Conservation (phyloP, 2,329 filamentous ascomycete species). For the Parasarocladium wereldwijsianum region DNA sequence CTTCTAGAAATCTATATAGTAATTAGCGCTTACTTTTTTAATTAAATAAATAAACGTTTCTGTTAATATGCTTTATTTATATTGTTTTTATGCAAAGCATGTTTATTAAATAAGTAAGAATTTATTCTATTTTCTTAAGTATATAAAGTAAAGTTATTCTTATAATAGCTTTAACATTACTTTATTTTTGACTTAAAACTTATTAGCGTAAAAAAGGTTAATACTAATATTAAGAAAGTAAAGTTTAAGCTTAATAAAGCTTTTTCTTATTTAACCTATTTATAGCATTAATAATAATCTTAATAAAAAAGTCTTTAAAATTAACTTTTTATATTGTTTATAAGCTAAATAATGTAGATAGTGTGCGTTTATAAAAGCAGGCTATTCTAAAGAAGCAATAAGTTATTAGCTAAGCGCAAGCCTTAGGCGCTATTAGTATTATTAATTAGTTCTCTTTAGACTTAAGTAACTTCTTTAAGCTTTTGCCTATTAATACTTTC, state of each 20-base stretch:
- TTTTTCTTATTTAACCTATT: too few species aligned
- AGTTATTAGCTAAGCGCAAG: too few species aligned
- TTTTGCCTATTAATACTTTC: neutral
- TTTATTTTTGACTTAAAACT: too few species aligned
- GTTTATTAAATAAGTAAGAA: too few species aligned
- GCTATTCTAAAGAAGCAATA: too few species aligned
- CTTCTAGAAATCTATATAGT: neutral
- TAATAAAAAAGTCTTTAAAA: neutral
- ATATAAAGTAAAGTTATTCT: slow-evolving; percentile 1
- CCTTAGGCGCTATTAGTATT: too few species aligned
- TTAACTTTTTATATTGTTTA: slow-evolving; percentile 1
- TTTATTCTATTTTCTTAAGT: neutral
- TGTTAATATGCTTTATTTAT: neutral
- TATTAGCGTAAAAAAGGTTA: neutral
- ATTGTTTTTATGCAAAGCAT: too few species aligned
- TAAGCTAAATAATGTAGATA: too few species aligned
- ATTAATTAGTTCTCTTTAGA: neutral
- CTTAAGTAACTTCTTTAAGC: neutral
- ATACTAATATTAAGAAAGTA: neutral
- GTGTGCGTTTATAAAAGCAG: neutral
- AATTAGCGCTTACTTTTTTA: neutral
- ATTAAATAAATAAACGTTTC: neutral
- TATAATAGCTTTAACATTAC: too few species aligned
- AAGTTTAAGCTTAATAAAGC: neutral
- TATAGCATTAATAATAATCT: too few species aligned